Evolutionary conservation across 768 basidiomycete genomes (phyloP), one percentile per base, ranked within the genome.

Genomic region (Rubroboletus pulcherrimus): DNA sequence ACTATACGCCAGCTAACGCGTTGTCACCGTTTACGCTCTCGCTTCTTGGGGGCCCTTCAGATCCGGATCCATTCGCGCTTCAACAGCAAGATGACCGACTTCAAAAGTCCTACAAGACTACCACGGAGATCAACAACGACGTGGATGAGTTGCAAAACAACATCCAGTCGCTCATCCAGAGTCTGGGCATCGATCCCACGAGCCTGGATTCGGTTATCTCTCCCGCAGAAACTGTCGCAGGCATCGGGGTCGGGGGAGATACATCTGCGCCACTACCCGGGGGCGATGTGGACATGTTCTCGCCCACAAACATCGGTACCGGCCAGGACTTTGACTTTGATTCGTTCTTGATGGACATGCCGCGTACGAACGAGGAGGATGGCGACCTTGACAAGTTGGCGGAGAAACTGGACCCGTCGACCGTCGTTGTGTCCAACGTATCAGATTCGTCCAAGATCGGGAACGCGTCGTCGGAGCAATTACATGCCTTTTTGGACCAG

Each of bases 111-210:
- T 91, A 88, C 76, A 79, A 76, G 45, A 78, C 75, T 34, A 76
- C 89, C 0, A 66, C 77, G 29, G 86, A 87, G 57, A 85, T 93
- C 43, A 83, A 85, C 55, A 78, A 79, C 44, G 87, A 90, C 53
- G 88, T 93, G 29, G 84, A 86, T 58, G 81, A 82, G 37, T 71
- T 93, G 51, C 82, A 87, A 57, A 74, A 72, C 12, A 84, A 81
- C 56, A 84, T 95, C 41, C 81, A 89, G 55, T 80, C 81, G 7
- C 75, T 94, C 56, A 87, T 93, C 31, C 78, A 87, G 58, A 80
- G 80, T 46, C 78, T 92, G 44, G 88, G 87, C 7, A 68, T 89
- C 46, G 86, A 91, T 65, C 75, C 84, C 19, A 55, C 41, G 7
- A 14, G 63, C n/a, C 59, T 71, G 8, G 63, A 71, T 33, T 39